Conservation (phyloP, 345 rosid genomes). For the Viola odorata region DNA sequence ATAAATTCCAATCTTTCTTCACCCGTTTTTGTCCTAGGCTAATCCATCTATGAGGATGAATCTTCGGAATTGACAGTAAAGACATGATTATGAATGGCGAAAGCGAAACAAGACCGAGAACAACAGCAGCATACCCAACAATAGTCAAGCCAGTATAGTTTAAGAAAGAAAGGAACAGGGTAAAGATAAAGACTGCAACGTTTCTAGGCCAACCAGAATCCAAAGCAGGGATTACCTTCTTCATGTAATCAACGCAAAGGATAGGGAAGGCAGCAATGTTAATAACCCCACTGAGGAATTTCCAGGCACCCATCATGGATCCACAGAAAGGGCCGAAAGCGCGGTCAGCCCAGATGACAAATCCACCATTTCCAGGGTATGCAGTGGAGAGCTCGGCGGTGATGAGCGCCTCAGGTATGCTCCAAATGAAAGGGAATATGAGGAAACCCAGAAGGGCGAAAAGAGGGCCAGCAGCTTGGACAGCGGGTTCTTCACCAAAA, state of each 20-base stretch:
- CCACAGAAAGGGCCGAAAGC: constrained; percentile 76
- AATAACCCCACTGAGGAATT: constrained; percentile 69
- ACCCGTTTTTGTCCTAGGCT: constrained; percentile 57
- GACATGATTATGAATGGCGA: constrained; percentile 67
- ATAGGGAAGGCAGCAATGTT: constrained; percentile 76
- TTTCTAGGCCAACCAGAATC: constrained; percentile 54
- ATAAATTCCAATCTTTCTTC: constrained; percentile 65
- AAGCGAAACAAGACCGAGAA: constrained; percentile 64
- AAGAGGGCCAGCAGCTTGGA: constrained; percentile 73
- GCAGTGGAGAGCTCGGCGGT: constrained; percentile 89
- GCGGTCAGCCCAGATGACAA: constrained; percentile 70
- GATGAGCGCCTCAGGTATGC: constrained; percentile 77
- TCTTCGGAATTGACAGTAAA: constrained; percentile 59
- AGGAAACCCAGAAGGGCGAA: constrained; percentile 62
- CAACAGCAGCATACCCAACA: constrained; percentile 71
- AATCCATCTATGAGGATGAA: constrained; percentile 61
- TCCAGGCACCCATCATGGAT: constrained; percentile 79
- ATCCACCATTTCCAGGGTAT: constrained; percentile 84
- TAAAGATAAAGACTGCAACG: constrained; percentile 35
- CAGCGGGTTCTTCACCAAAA: constrained; percentile 71
- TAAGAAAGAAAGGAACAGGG: constrained; percentile 44
- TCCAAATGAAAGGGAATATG: constrained; percentile 81
- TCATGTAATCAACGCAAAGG: constrained; percentile 56
- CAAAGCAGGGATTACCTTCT: constrained; percentile 39
- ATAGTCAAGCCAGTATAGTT: constrained; percentile 67